Base-by-base conservation (phyloP, 371 early-diverging fungal species). In the Chytridiales sp. region DNA sequence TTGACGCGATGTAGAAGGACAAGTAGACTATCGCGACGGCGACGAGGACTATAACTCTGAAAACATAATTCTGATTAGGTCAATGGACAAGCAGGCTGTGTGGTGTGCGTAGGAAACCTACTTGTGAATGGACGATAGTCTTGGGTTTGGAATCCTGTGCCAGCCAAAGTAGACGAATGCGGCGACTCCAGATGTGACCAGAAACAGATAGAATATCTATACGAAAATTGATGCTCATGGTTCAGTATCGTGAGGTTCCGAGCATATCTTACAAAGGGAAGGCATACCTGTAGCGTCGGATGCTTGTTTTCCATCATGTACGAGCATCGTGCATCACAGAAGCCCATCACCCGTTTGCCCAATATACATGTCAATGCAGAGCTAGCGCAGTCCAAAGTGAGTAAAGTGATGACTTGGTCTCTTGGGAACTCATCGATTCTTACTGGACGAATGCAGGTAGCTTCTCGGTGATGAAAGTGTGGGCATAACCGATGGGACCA, bases 201-300 rank as follows among this genome's bases (percentile, higher is more conserved):
- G 64, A 3, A 52, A 39, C 42, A 77, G 42, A 60, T 69, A 77
- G 47, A 77, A 74, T 36, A 66, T 67, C 70, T 75, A 32, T 13
- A 44, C 21, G 22, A 34, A 39, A 26, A 31, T 24, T 3, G 5
- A 15, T n/a, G 35, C 30, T 15, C 8, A 21, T 29, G 17, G 17
- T 44, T 8, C 22, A 15, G 22, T 13, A 3, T 2, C 9, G 11
- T 27, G 11, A 35, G n/a, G 35, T 36, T 19, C 26, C 31, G 36
- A 5, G 21, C 21, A 4, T 15, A 15, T 11, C 22, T 11, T 29
- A 4, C 15, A 42, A 32, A 13, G 22, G 19, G 9, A 34, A 4
- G 32, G 24, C 5, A 11, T 40, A 59, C 71, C 61, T 71, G 72
- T 43, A 71, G 44, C 22, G 65, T 17, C 11, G 72, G 72, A 41